phyloP scores from a whole-genome alignment of 1,139 yeast genomes.

The Taiozyma onychis region DNA sequence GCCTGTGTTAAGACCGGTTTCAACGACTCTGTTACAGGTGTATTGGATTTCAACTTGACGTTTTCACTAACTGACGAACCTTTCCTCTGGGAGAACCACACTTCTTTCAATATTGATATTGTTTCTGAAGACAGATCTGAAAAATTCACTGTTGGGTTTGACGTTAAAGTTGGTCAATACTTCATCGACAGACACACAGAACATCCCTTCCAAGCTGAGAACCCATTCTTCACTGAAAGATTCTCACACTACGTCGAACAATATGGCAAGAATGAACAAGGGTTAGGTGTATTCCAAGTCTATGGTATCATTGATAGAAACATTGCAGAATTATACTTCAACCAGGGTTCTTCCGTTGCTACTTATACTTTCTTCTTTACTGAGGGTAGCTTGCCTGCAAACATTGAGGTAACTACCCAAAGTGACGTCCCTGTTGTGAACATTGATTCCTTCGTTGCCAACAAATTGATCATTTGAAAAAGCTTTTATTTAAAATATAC shows the following conservation, averaged over 20 bases:
- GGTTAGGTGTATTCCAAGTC: constrained; percentile 15
- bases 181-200: constrained; percentile 16
- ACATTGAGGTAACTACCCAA: constrained; percentile 11
- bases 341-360: constrained; percentile 23
- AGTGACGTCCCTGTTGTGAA: neutral
- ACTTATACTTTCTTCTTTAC: constrained; percentile 24
- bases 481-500: neutral
- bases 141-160: constrained; percentile 14
- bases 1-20: constrained; percentile 2
- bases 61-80: constrained; percentile 7
- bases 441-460: constrained; percentile 26
- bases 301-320: constrained; percentile 27
- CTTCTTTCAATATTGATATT: constrained; percentile 10
- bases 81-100: neutral
- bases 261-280: constrained; percentile 2
- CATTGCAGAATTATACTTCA: constrained; percentile 26
- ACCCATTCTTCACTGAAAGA: constrained; percentile 18
- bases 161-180: constrained; percentile 10
- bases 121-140: constrained; percentile 11
- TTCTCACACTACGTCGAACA: constrained; percentile 15
- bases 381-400: constrained; percentile 15
- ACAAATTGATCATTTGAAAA: neutral
- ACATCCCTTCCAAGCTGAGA: constrained; percentile 6
- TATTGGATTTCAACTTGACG: constrained; percentile 15
- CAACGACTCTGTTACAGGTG: constrained; percentile 7